A percentile compares a stretch with the other conserved stretches of the same genome.
These are phyloP conservation scores for Murraya paniculata DNA, from an alignment of 345 rosid species.

Conservation along the genomic window DNA sequence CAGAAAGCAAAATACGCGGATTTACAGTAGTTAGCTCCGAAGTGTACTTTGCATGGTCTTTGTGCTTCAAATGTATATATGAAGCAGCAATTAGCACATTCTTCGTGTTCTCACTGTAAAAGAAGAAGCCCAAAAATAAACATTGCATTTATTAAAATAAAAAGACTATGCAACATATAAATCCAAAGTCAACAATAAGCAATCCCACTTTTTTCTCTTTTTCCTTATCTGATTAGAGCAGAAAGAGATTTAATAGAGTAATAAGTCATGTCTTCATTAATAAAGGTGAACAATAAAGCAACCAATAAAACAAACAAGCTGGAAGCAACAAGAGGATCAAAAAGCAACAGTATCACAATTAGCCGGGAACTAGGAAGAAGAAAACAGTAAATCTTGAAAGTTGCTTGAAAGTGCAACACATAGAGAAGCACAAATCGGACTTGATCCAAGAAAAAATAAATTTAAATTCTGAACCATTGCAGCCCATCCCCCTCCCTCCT, in stretches of 20 bases:
- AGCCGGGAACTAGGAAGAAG: background rate
- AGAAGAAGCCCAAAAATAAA: constrained; percentile 15
- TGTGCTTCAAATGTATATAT: constrained; percentile 77
- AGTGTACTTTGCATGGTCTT: constrained; percentile 68
- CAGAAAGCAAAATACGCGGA: constrained; percentile 90
- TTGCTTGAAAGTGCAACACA: background rate
- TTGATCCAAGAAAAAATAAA: background rate
- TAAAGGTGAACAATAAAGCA: background rate
- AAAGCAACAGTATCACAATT: background rate
- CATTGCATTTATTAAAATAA: background rate
- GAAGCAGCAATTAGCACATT: constrained; percentile 75
- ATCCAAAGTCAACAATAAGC: background rate
- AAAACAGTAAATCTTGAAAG: background rate
- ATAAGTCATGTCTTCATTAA: background rate
- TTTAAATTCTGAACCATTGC: background rate
- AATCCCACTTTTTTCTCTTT: background rate
- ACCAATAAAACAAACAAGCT: background rate
- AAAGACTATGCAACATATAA: background rate
- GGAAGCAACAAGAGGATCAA: background rate
- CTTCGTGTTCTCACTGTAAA: constrained; percentile 73
- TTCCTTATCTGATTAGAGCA: background rate
- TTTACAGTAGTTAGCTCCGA: constrained; percentile 64
- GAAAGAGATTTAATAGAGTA: background rate
- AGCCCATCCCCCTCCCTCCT: background rate
- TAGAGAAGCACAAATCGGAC: background rate